phyloP scores from a whole-genome alignment of 2,329 filamentous ascomycete genomes.

The Cladophialophora yegresii region DNA sequence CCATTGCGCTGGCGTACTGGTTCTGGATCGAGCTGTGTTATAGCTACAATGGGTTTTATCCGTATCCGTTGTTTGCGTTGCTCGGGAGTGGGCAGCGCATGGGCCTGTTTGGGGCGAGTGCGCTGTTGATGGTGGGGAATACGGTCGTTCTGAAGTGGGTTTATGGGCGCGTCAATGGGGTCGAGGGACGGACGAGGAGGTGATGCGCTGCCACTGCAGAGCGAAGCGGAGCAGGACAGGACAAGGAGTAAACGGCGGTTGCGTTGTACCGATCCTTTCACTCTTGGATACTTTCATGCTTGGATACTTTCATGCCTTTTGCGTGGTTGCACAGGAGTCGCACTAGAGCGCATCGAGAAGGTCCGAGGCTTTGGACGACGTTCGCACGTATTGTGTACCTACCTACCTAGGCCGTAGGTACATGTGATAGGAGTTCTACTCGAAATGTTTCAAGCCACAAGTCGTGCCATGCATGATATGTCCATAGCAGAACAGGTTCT shows the following conservation, averaged over 20 bases:
- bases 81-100: conserved; percentile 67
- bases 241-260: neutral
- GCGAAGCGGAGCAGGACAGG: neutral
- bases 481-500: no score
- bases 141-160: conserved; percentile 69
- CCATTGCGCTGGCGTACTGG: conserved; percentile 63
- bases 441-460: no score
- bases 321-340: no score
- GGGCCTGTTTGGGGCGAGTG: conserved; percentile 69
- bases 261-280: no score
- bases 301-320: no score
- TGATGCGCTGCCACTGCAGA: neutral
- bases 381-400: no score
- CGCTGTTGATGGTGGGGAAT: conserved; percentile 69
- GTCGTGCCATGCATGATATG: no score
- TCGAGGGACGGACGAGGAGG: conserved; percentile 24
- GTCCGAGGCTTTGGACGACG: no score
- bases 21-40: conserved; percentile 65
- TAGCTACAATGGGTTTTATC: conserved; percentile 62
- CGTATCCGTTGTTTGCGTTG: conserved; percentile 79
- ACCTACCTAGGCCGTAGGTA: no score
- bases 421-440: no score
- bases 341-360: no score
- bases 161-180: conserved; percentile 58
- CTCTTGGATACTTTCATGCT: no score